Evolutionary conservation across 1,284 basidiomycete genomes (phyloP), one percentile per base, ranked within the genome.

Genomic region (Cutaneotrichosporon spelunceum): DNA sequence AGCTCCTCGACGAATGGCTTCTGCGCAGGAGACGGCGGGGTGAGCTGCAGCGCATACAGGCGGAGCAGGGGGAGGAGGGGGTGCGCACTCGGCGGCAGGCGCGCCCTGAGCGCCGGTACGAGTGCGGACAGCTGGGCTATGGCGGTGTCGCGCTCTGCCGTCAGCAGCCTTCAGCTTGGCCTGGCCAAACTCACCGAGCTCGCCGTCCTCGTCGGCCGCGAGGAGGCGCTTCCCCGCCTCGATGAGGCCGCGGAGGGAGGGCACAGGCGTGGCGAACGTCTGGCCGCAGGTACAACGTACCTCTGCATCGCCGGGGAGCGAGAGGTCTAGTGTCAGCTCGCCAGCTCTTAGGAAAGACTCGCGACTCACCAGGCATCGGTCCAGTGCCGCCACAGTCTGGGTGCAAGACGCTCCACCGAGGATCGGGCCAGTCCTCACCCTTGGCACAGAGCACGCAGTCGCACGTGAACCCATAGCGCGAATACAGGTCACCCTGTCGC

Each of bases 391-490:
- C 53, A 50, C 75, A 77, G 3, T 61, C 68, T 1, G 62, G 56
- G 64, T 78, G 75, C 10, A 57, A 29, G 10, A 77, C 77, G 3
- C 85, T 82, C 72, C 86, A 87, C 56, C 92, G 82, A 19, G 85
- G 85, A 72, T 96, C 91, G 1, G 85, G 75, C 49, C 62, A 61
- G 21, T 33, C 30, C 19, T 9, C 62, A 47, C 33, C 45, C 29
- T 39, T 66, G 2, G 64, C 42, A 61, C 91, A 93, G 3, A 89
- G 73, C 19, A 67, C 36, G 71, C 94, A 98, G 10, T 70, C 69
- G 72, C 95, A 98, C 2, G 73, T 78, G 71, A 98, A 97, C 66
- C 85, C 83, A 76, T 98, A 97, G 0, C 88, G 87, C 67, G 88
- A 85, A 56, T 80, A 73, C 23, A 95, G 80, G 7, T 84, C 81